Evolutionary conservation across 1,139 yeast species (phyloP), one percentile per base, ranked within the genome.

Genomic region (Pichia sp.): DNA sequence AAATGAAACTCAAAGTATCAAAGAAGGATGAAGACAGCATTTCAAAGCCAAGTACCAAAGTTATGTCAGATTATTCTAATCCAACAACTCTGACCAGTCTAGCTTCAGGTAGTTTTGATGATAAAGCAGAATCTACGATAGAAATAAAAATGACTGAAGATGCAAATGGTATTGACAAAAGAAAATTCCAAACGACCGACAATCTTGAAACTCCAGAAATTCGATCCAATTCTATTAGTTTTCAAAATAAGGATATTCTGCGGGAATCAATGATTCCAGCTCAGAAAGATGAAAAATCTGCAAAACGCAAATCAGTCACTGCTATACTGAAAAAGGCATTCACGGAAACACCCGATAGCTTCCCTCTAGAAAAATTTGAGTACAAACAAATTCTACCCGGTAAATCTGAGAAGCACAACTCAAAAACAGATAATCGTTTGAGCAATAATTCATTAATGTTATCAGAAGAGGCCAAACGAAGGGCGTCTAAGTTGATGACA

Each of bases 31-130:
- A 28, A 17, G 38, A 28, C 18, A 45, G 52, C 3, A 36, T 38
- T 23, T 54, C 59, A 1, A 57, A 55, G 37, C 54, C 57, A 28
- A 50, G 55, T 36, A 52, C 61, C 3, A 52, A 55, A 30, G 48
- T 52, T 1, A 49, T 51, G 44, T 56, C 60, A 2, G 59, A 56
- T 3, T 74, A 71, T 52, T 73, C 80, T 1, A 66, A 68, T 44
- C 74, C 75, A 21, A 72, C 79, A 25, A 64, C 75, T 20, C 38
- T 28, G 14, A 50, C 55, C 3, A 48, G 49, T 41, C 19, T 49
- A 10, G 32, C 40, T 4, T 47, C 51, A 5, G 19, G 28, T 14
- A 34, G 40, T 26, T 25, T 38, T 53, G 28, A 19, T 6, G 39
- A 43, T 12, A 36, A 34, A 4, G 15, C 30, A 14, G 15, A 26